Evolutionary conservation across 176 grass and related monocot genomes (phyloP).

Genomic region (Cymbopogon citratus): DNA sequence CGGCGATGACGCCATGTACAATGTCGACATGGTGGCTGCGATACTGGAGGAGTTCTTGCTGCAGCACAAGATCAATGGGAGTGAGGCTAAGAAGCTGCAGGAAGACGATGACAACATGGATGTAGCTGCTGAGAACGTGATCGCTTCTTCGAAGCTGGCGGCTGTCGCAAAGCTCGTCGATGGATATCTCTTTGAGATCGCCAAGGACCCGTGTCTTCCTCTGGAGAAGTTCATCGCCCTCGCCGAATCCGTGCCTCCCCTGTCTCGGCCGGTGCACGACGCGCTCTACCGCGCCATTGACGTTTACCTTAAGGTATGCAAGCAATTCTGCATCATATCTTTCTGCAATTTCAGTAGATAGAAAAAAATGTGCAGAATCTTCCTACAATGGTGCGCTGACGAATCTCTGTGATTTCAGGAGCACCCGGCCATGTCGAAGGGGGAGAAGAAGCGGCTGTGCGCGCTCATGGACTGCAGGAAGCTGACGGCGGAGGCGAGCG

Average conservation of each 20-base stretch:
- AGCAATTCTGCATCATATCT: too few relatives aligned
- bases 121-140: background rate
- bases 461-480: slow-evolving; percentile 89
- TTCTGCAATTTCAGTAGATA: too few relatives aligned
- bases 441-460: slow-evolving; percentile 86
- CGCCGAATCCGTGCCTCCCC: slow-evolving; percentile 46
- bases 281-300: slow-evolving; percentile 82
- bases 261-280: slow-evolving; percentile 56
- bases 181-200: slow-evolving; percentile 65
- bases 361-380: too few relatives aligned
- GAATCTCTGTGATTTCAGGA: too few relatives aligned
- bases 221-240: slow-evolving; percentile 55
- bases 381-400: too few relatives aligned
- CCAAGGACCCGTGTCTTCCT: slow-evolving; percentile 59
- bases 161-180: slow-evolving; percentile 62
- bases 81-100: background rate
- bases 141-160: background rate
- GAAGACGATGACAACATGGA: slow-evolving; percentile 34
- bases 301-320: slow-evolving; percentile 55
- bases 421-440: slow-evolving; percentile 60
- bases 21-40: slow-evolving; percentile 51
- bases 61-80: background rate
- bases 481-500: slow-evolving; percentile 65
- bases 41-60: slow-evolving; percentile 70
- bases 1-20: slow-evolving; percentile 23